A percentile compares a stretch with the other conserved stretches of the same genome.
phyloP scores from a whole-genome alignment of 768 basidiomycete species.

The Leccinum incarnatum region DNA sequence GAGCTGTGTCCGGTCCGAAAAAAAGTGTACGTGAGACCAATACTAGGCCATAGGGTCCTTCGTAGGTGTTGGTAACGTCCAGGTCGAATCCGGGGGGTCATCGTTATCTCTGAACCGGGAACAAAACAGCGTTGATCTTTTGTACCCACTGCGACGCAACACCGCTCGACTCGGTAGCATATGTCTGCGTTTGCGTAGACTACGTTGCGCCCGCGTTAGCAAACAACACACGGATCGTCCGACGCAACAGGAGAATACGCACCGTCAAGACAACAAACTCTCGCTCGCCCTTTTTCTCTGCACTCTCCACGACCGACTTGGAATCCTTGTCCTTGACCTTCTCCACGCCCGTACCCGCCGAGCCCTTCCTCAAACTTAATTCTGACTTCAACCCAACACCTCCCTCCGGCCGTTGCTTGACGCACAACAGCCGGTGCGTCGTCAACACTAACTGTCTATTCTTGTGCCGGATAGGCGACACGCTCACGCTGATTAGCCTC shows the following conservation, averaged over 20 bases:
- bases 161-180: constrained; percentile 38
- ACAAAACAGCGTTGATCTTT: constrained; percentile 33
- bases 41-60: not conserved
- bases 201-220: constrained; percentile 19
- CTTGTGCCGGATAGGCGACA: constrained; percentile 47
- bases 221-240: not conserved
- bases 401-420: constrained; percentile 44
- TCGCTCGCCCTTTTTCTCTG: constrained; percentile 52
- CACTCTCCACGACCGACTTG: constrained; percentile 42
- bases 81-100: not conserved
- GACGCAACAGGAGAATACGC: constrained; percentile 20
- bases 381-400: constrained; percentile 50
- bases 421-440: constrained; percentile 51
- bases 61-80: not conserved
- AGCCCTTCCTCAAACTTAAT: constrained; percentile 36
- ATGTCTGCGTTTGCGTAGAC: constrained; percentile 47
- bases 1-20: not conserved
- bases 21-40: not conserved
- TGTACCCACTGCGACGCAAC: constrained; percentile 38
- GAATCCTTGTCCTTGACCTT: constrained; percentile 39
- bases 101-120: not conserved
- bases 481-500: constrained; percentile 48
- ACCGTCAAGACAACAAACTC: constrained; percentile 65
- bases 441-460: constrained; percentile 57
- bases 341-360: constrained; percentile 9